Evolutionary conservation across 345 rosid species (phyloP).

Genomic region (Eucalyptus tenuipes): DNA sequence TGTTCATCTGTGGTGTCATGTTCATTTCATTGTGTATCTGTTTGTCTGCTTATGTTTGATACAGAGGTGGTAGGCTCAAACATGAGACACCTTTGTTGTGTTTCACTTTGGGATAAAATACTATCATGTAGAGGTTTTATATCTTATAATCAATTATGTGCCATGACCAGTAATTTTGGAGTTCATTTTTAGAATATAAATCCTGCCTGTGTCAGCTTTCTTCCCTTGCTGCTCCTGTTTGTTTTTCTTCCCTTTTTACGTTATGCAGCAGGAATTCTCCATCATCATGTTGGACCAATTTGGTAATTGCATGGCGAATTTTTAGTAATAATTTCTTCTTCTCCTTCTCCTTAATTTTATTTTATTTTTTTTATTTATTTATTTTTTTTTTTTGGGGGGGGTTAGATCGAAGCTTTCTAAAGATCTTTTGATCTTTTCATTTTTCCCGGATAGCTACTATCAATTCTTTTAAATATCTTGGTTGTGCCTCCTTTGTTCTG

Average conservation of each 20-base stretch:
- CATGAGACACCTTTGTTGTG: not conserved
- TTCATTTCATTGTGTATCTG: not conserved
- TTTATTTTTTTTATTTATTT: accelerated
- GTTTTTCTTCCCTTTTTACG: not conserved
- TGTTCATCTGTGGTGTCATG: not conserved
- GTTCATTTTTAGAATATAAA: not conserved
- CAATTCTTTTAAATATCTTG: not conserved
- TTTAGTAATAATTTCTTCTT: not conserved
- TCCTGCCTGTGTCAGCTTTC: not conserved
- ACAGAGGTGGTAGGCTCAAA: not conserved
- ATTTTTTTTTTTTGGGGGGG: accelerated
- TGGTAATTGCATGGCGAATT: not conserved
- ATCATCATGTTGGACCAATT: not conserved
- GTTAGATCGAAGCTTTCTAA: not conserved
- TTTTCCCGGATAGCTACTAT: not conserved
- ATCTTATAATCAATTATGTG: not conserved
- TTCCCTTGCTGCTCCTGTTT: not conserved
- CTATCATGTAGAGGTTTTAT: not conserved
- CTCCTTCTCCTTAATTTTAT: not conserved
- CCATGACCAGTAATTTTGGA: not conserved
- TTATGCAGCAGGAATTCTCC: not conserved
- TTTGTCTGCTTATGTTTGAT: not conserved
- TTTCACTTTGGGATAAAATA: not conserved
- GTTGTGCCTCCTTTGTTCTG: not conserved
- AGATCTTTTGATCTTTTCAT: not conserved